A percentile compares a stretch with the other conserved stretches of the same genome.
Conservation (phyloP, 768 basidiomycete genomes). For the Melanogaster broomeanus region DNA sequence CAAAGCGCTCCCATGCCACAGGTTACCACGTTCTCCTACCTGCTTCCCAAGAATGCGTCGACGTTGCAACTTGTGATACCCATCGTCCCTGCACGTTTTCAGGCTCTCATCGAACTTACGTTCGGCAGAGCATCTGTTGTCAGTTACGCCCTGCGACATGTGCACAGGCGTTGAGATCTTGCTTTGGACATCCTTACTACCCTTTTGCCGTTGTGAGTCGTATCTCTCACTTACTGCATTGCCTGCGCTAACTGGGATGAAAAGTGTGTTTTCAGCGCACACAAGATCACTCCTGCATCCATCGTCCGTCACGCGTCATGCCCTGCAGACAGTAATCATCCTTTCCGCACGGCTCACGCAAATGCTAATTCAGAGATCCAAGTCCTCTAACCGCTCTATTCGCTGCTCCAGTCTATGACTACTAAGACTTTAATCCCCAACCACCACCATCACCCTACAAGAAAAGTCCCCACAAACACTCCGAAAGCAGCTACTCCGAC, state of each 20-base stretch:
- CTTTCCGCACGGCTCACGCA: neutral
- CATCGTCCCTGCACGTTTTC: slow-evolving; percentile 14
- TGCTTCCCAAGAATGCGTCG: neutral
- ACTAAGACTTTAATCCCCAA: neutral
- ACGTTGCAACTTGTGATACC: slow-evolving; percentile 15
- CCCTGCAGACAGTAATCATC: neutral
- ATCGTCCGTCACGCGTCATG: neutral
- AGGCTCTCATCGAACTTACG: slow-evolving; percentile 36
- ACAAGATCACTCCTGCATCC: neutral
- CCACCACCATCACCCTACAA: neutral
- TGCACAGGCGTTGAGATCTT: no score
- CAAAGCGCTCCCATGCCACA: slow-evolving; percentile 1
- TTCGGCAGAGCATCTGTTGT: slow-evolving; percentile 48
- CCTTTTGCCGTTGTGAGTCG: slow-evolving; percentile 63
- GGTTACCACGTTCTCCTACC: neutral
- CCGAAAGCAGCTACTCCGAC: neutral
- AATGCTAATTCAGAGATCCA: neutral
- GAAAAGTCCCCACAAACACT: neutral
- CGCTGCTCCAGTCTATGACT: neutral
- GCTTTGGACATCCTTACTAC: slow-evolving; percentile 70
- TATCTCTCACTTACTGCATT: neutral
- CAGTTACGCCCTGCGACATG: no score
- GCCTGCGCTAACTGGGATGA: neutral
- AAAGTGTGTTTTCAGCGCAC: neutral
- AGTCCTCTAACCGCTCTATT: no score